Evolutionary conservation across 2,329 filamentous ascomycete species (phyloP).

Genomic region (Scorias spongiosa): DNA sequence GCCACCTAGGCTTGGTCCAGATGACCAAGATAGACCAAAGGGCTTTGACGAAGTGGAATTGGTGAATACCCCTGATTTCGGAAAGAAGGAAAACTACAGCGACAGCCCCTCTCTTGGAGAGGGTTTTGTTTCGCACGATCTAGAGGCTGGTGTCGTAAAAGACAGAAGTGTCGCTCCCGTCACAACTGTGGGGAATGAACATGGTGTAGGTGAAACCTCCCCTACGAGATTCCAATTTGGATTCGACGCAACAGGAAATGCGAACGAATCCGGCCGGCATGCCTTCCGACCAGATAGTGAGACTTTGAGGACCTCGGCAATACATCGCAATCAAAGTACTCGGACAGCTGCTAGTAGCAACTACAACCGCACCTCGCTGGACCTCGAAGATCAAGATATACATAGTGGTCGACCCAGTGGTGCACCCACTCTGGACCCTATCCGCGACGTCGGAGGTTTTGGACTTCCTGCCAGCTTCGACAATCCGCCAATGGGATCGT

Average conservation of each 20-base stretch:
- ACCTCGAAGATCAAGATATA: neutral
- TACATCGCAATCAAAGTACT: neutral
- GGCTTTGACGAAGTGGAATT: conserved; percentile 24
- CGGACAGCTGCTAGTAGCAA: neutral
- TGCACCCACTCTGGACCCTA: conserved; percentile 11
- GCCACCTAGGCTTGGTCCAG: conserved; percentile 46
- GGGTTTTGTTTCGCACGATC: conserved; percentile 1
- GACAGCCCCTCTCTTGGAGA: conserved; percentile 12
- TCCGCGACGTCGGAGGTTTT: conserved; percentile 14
- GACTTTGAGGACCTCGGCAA: neutral
- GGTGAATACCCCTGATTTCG: conserved; percentile 17
- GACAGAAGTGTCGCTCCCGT: conserved; percentile 4
- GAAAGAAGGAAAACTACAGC: conserved; percentile 15
- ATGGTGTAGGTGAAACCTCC: conserved; percentile 5
- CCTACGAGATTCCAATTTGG: conserved; percentile 11
- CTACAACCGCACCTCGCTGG: neutral
- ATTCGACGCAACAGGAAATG: conserved; percentile 3
- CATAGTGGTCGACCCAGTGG: neutral
- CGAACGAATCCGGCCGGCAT: conserved; percentile 1
- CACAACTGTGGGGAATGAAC: neutral
- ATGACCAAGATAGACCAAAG: conserved; percentile 49
- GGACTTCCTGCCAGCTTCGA: conserved; percentile 18
- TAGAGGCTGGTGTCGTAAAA: conserved; percentile 8
- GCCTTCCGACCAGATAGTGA: conserved; percentile 3
- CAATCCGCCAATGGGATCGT: conserved; percentile 7